These are phyloP conservation scores for Mallotus repandus DNA, from an alignment of 441 rosid genomes.

Conservation along the genomic window DNA sequence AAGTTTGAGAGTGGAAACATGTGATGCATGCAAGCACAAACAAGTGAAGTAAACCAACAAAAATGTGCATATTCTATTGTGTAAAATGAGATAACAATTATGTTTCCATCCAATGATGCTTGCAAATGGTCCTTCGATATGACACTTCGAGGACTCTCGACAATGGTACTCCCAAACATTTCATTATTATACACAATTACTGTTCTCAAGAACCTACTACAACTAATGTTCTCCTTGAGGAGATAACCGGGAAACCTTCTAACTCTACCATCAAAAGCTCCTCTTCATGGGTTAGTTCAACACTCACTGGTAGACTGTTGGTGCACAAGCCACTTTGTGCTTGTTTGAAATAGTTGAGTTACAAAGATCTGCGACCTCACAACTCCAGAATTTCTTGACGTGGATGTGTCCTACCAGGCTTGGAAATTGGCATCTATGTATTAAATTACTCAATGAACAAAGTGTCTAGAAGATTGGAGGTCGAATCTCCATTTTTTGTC, in stretches of 20 bases:
- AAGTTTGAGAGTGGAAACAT: neutral
- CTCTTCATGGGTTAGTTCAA: neutral
- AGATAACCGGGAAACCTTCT: neutral
- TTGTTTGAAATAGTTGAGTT: constrained; percentile 7
- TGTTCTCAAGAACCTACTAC: neutral
- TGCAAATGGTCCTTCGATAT: too few relatives aligned
- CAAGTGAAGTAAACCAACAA: neutral
- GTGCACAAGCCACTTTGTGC: constrained; percentile 9
- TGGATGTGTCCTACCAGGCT: neutral
- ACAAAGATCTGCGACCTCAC: constrained; percentile 1
- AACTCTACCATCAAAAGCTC: neutral
- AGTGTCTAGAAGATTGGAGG: constrained; percentile 52
- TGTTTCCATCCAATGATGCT: neutral
- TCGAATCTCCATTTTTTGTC: constrained; percentile 35
- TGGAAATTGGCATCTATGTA: neutral
- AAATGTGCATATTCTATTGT: neutral
- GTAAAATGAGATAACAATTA: neutral
- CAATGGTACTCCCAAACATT: too few relatives aligned
- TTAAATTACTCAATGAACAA: constrained; percentile 46
- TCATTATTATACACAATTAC: too few relatives aligned
- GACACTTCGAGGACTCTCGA: too few relatives aligned
- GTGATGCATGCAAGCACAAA: neutral
- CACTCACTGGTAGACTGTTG: neutral
- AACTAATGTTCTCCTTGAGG: neutral
- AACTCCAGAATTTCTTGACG: neutral